Evolutionary conservation across 164 flowering plant species (phyloP), one percentile per base, ranked within the genome.

Genomic region (Houttuynia cordata): DNA sequence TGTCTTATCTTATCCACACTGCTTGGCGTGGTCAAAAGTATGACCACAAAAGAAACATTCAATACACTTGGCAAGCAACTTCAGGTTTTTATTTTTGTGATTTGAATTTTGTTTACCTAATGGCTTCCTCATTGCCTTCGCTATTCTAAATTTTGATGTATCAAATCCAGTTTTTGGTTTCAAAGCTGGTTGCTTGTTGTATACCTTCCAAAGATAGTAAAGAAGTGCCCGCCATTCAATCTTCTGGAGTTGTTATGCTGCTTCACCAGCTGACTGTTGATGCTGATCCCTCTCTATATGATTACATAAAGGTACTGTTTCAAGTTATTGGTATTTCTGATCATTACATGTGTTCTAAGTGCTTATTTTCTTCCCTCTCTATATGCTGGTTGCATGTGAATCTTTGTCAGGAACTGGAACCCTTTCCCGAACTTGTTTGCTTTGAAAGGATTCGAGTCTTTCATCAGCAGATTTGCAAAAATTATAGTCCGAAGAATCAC

Each of bases 151-250:
- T 45, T 8, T 7, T 17, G 17, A 12, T 0, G 14, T 17, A 12
- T 45, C 49, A 12, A 1, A 17, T 70, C 74, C 78, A 93, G 99
- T 86, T 78, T 75, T 68, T 93, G 73, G 95, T 93, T 14, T 81
- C 97, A 47, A 86, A 86, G 72, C 76, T 93, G 84, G 91, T 88
- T 56, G 79, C 77, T 15, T 83, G 85, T 66, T 86, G 85, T 74
- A 75, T 77, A 64, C 77, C 86, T 10, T 70, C 75, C 62, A 74
- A 76, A 63, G 57, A 79, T 60, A 49, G 51, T 60, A 74, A 54
- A 51, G 73, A 76, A 24, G 60, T 47, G 55, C 58, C 73, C 53
- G 49, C 63, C 40, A 25, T 50, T 51, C 68, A 68, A 59, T 70
- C 86, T 54, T 76, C 88, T 56, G 72, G 76, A 69, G 81, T 78